Percentiles rank a stretch among this genome's conserved stretches.
phyloP scores from a whole-genome alignment of 2,329 filamentous ascomycete species.

The Trichoderma afroharzianum region DNA sequence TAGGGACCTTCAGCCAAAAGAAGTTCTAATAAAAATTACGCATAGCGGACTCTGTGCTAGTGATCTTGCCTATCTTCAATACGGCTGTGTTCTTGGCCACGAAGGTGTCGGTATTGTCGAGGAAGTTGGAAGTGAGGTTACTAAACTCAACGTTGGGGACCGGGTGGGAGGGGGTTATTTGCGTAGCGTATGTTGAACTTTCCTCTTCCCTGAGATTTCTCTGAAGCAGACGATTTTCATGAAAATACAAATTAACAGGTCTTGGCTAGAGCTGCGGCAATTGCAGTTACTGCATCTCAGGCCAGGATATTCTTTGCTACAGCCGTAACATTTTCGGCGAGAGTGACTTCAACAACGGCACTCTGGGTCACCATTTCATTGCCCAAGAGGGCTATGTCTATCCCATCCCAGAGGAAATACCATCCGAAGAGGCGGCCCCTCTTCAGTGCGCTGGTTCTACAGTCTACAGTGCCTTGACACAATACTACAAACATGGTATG shows the following conservation, averaged over 20 bases:
- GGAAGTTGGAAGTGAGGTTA: constrained; percentile 40
- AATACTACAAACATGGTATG: background rate
- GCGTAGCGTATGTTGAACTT: background rate
- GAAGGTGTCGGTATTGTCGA: constrained; percentile 49
- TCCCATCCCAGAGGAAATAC: background rate
- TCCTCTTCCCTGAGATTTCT: background rate
- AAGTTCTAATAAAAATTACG: background rate
- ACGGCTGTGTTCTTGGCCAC: constrained; percentile 41
- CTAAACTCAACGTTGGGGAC: constrained; percentile 19
- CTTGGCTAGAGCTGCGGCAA: constrained; percentile 49
- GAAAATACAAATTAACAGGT: constrained; percentile 12
- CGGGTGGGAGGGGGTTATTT: background rate
- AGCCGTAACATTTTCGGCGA: constrained; percentile 17
- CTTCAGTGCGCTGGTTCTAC: background rate
- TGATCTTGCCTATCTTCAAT: background rate
- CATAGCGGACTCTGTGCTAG: background rate
- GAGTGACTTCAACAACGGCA: constrained; percentile 17
- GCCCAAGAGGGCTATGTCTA: background rate
- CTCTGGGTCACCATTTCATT: constrained; percentile 22
- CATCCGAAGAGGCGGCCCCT: background rate
- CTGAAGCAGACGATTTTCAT: background rate
- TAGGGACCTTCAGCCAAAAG: background rate
- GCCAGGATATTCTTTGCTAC: constrained; percentile 18
- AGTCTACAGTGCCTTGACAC: background rate
- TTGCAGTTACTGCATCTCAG: constrained; percentile 43